These are phyloP conservation scores for Cardamine chenopodiifolia DNA, from an alignment of 345 rosid genomes.

Conservation along the genomic window DNA sequence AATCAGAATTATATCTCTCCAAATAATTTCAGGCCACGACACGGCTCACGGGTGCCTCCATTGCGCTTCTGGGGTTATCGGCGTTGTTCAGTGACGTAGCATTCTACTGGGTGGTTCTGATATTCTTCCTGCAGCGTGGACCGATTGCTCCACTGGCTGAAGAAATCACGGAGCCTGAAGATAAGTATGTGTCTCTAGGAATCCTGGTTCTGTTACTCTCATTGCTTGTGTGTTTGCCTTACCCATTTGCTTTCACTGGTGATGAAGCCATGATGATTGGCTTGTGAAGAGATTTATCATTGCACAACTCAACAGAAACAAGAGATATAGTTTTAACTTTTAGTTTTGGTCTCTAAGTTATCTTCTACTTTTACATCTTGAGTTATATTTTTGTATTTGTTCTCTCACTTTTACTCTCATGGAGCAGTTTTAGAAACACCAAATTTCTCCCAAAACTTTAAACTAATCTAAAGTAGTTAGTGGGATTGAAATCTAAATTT, in stretches of 20 bases:
- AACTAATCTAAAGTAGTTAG: not conserved
- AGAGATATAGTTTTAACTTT: slow-evolving; percentile 8
- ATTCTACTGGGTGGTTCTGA: slow-evolving; percentile 87
- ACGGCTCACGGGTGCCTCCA: slow-evolving; percentile 65
- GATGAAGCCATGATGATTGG: slow-evolving; percentile 45
- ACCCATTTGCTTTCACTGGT: slow-evolving; percentile 75
- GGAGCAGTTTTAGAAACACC: not conserved
- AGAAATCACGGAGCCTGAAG: slow-evolving; percentile 71
- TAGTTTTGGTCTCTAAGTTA: slow-evolving; percentile 20
- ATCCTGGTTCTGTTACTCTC: slow-evolving; percentile 69
- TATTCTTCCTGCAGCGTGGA: slow-evolving; percentile 85
- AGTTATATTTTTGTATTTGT: not conserved
- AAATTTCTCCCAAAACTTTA: not conserved
- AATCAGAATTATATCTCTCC: not conserved
- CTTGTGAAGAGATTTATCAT: slow-evolving; percentile 36
- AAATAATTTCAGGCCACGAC: slow-evolving; percentile 60
- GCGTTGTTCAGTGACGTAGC: slow-evolving; percentile 83
- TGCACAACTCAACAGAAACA: not conserved
- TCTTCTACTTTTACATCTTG: not conserved
- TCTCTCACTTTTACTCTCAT: not conserved
- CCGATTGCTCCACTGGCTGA: slow-evolving; percentile 84
- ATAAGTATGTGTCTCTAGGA: slow-evolving; percentile 64
- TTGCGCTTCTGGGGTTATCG: slow-evolving; percentile 72
- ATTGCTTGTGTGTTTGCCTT: slow-evolving; percentile 79
- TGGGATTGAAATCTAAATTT: not conserved